These are phyloP conservation scores for Bjerkandera adusta DNA, from an alignment of 1,284 basidiomycete genomes.

Conservation along the genomic window DNA sequence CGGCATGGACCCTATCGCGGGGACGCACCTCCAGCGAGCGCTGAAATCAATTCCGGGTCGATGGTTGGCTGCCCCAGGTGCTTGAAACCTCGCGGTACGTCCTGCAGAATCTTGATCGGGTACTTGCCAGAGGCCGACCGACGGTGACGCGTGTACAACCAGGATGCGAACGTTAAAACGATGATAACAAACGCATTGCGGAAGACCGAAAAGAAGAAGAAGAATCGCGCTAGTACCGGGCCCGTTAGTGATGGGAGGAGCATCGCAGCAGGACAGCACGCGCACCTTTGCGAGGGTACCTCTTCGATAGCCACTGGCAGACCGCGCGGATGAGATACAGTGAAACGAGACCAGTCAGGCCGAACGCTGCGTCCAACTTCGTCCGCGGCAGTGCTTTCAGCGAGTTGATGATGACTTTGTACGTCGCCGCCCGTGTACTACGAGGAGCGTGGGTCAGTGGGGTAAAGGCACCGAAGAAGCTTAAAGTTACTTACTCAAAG, in stretches of 20 bases:
- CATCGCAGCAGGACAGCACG: background rate
- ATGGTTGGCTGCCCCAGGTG: conserved; percentile 74
- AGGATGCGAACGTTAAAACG: conserved; percentile 80
- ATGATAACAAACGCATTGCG: conserved; percentile 87
- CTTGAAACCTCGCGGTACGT: conserved; percentile 80
- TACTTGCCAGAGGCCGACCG: conserved; percentile 57
- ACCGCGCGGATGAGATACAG: conserved; percentile 76
- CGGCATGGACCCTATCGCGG: background rate
- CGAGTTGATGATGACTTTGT: conserved; percentile 86
- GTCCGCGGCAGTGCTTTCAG: conserved; percentile 77
- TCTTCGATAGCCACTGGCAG: conserved; percentile 57
- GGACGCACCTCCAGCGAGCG: conserved; percentile 51
- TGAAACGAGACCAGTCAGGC: conserved; percentile 69
- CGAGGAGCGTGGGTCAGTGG: conserved; percentile 4
- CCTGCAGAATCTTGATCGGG: conserved; percentile 82
- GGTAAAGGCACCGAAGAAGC: background rate
- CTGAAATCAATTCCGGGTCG: conserved; percentile 57
- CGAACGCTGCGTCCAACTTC: conserved; percentile 85
- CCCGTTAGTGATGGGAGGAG: conserved; percentile 7
- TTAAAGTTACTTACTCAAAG: conserved; percentile 59
- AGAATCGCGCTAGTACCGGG: conserved; percentile 48
- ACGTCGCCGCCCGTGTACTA: conserved; percentile 82
- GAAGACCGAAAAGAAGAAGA: conserved; percentile 84
- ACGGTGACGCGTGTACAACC: conserved; percentile 73
- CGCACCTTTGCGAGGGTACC: conserved; percentile 67